These are phyloP conservation scores for Volutella citrinella DNA, from an alignment of 2,329 filamentous ascomycete genomes.

Conservation along the genomic window DNA sequence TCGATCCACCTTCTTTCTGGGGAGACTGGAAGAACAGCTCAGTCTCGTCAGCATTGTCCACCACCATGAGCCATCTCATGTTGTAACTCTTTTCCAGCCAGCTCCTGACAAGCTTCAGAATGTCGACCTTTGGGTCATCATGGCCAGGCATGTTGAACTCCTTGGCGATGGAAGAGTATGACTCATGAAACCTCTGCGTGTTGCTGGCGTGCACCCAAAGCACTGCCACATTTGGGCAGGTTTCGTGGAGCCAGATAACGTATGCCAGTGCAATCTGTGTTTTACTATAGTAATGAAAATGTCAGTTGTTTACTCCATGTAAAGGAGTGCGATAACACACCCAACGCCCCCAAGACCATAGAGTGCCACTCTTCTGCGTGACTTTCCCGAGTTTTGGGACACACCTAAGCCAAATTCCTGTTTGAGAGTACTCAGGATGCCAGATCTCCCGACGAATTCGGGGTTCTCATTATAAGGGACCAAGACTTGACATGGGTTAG, in stretches of 20 bases:
- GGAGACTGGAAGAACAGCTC: too few species aligned
- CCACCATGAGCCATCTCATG: too few species aligned
- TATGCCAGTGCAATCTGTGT: conserved; percentile 19
- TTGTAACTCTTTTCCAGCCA: too few species aligned
- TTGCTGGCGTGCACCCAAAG: conserved; percentile 32
- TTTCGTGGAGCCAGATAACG: conserved; percentile 3
- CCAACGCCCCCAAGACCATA: conserved; percentile 8
- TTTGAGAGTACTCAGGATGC: conserved; percentile 3
- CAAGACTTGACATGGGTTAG: too few species aligned
- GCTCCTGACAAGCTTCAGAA: too few species aligned
- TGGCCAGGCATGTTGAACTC: conserved; percentile 23
- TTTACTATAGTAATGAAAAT: conserved; percentile 4
- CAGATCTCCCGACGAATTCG: conserved; percentile 7
- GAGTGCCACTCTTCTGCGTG: conserved; percentile 4
- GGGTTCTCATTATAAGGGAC: conserved; percentile 10
- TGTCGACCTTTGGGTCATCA: too few species aligned
- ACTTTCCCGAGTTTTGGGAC: not conserved
- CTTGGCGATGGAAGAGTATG: conserved; percentile 29
- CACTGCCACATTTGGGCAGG: conserved; percentile 13
- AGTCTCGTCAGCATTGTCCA: too few species aligned
- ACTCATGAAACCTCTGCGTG: conserved; percentile 26
- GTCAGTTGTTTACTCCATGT: not conserved
- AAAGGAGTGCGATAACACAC: not conserved
- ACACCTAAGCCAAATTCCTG: conserved; percentile 4
- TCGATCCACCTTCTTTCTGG: too few species aligned